Evolutionary conservation across 2,329 filamentous ascomycete genomes (phyloP).

Genomic region (Phyllosticta citriasiana): DNA sequence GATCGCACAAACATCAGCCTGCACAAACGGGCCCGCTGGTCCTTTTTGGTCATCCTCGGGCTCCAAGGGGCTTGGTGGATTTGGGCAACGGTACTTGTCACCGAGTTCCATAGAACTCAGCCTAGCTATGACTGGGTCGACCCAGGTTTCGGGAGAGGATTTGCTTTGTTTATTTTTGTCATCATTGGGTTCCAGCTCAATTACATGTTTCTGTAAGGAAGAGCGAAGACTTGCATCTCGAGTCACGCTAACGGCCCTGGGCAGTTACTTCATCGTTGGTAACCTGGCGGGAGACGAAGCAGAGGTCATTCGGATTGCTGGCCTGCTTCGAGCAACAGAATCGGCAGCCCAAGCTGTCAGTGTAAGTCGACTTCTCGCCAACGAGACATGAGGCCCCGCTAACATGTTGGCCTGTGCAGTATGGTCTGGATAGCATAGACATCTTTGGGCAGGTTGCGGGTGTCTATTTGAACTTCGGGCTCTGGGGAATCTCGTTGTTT

Average conservation of each 20-base stretch:
- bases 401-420: constrained; percentile 23
- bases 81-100: constrained; percentile 58
- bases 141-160: constrained; percentile 54
- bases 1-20: constrained; percentile 48
- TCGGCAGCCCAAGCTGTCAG: constrained; percentile 64
- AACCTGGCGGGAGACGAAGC: constrained; percentile 52
- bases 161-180: constrained; percentile 58
- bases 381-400: neutral
- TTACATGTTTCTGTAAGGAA: constrained; percentile 53
- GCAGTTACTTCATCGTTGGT: constrained; percentile 58
- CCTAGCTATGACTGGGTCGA: constrained; percentile 59
- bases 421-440: constrained; percentile 52
- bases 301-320: constrained; percentile 59
- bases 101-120: constrained; percentile 45
- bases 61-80: constrained; percentile 63
- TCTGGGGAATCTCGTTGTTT: constrained; percentile 54
- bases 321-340: constrained; percentile 58
- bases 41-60: constrained; percentile 45
- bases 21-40: constrained; percentile 42
- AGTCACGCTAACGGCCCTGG: neutral
- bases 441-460: constrained; percentile 56
- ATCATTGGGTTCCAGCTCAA: constrained; percentile 61
- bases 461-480: constrained; percentile 59
- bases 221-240: neutral
- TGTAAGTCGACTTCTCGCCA: neutral